These are phyloP conservation scores for Volutella citrinella DNA, from an alignment of 2,329 filamentous ascomycete genomes.

Conservation along the genomic window DNA sequence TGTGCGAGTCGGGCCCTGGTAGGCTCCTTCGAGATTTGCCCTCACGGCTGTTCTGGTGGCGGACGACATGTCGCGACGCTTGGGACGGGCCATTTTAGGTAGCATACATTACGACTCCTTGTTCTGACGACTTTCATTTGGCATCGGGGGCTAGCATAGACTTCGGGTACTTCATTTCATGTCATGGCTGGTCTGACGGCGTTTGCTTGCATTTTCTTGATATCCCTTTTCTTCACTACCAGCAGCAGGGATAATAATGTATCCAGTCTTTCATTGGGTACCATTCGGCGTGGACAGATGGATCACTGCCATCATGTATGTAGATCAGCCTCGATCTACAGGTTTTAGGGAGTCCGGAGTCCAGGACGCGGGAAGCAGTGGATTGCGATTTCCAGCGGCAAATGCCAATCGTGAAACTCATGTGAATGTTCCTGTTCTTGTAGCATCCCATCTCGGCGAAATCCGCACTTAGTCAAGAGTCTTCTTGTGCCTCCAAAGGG, in stretches of 20 bases:
- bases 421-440: too few relatives aligned
- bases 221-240: slow-evolving; percentile 27
- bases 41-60: too few relatives aligned
- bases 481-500: too few relatives aligned
- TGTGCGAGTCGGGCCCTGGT: slow-evolving; percentile 63
- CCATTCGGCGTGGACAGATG: slow-evolving; percentile 12
- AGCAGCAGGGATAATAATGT: slow-evolving; percentile 21
- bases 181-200: slow-evolving; percentile 28
- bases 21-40: slow-evolving; percentile 17
- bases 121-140: slow-evolving; percentile 30
- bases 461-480: too few relatives aligned
- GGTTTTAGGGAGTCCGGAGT: too few relatives aligned
- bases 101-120: slow-evolving; percentile 32
- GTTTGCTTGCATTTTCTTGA: slow-evolving; percentile 30
- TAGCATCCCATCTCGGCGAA: too few relatives aligned
- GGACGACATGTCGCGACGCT: slow-evolving; percentile 24
- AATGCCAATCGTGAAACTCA: too few relatives aligned
- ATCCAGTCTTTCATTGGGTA: too few relatives aligned
- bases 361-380: too few relatives aligned
- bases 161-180: slow-evolving; percentile 26
- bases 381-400: too few relatives aligned
- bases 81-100: slow-evolving; percentile 19
- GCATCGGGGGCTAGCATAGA: slow-evolving; percentile 37
- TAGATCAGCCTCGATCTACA: too few relatives aligned
- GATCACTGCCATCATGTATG: slow-evolving; percentile 21